Evolutionary conservation across 2,329 filamentous ascomycete species (phyloP).

Genomic region (Ophiocordyceps polyrhachis-furcata): DNA sequence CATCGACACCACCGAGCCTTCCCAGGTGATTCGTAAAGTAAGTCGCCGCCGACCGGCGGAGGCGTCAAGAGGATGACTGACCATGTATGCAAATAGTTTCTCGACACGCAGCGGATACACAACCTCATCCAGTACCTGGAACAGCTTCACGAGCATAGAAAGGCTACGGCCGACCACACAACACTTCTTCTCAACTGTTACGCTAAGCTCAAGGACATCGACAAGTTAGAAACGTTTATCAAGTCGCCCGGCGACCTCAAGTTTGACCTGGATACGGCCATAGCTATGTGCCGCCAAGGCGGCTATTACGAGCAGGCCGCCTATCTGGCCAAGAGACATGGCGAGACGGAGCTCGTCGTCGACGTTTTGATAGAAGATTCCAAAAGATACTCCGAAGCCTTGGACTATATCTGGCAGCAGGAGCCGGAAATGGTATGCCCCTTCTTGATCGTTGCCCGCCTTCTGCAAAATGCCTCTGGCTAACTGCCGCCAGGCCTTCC

Average conservation of each 20-base stretch:
- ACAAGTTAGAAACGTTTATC: constrained; percentile 92
- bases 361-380: constrained; percentile 94
- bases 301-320: constrained; percentile 95
- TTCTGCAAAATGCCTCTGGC: constrained; percentile 1
- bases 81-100: constrained; percentile 35
- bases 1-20: constrained; percentile 90
- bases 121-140: constrained; percentile 96
- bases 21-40: constrained; percentile 86
- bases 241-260: constrained; percentile 87
- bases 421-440: constrained; percentile 53
- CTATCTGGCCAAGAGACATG: constrained; percentile 84
- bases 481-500: constrained; percentile 46
- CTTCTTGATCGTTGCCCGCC: constrained; percentile 20
- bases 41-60: not conserved
- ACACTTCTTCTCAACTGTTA: constrained; percentile 93
- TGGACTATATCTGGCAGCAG: constrained; percentile 80
- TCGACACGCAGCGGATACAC: constrained; percentile 93
- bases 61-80: constrained; percentile 8
- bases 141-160: constrained; percentile 84
- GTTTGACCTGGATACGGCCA: constrained; percentile 93
- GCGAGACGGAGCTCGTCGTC: constrained; percentile 82
- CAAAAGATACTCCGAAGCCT: constrained; percentile 70
- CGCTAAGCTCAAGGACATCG: constrained; percentile 90
- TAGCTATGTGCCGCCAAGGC: constrained; percentile 91
- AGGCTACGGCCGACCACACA: constrained; percentile 86